These are phyloP conservation scores for Thermochaetoides dissita DNA, from an alignment of 2,329 filamentous ascomycete genomes.

Conservation along the genomic window DNA sequence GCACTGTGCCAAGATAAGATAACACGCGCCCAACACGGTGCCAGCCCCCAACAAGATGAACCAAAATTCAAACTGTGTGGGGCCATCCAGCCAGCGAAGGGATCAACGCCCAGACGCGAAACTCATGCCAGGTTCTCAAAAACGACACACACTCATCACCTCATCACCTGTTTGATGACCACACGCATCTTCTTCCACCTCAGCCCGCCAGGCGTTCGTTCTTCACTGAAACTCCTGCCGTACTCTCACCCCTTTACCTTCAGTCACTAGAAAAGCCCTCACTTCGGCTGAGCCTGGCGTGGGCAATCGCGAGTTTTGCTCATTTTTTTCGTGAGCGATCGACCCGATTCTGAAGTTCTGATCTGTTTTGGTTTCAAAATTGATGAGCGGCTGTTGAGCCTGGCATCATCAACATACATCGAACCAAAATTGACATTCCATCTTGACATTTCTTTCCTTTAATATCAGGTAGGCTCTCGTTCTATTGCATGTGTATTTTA, in stretches of 20 bases:
- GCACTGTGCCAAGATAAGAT: too few species aligned
- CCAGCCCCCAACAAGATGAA: background rate
- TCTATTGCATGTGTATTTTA: too few species aligned
- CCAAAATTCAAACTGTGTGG: background rate
- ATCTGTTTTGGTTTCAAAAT: background rate
- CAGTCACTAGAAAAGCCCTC: background rate
- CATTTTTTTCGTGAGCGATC: background rate
- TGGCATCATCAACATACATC: background rate
- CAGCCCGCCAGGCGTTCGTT: background rate
- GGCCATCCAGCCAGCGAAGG: background rate
- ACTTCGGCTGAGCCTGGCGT: too few species aligned
- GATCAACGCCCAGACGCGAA: background rate
- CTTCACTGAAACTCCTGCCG: background rate
- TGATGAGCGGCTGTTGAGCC: background rate
- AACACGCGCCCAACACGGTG: slow-evolving; percentile 8
- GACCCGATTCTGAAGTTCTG: background rate
- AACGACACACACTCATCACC: too few species aligned
- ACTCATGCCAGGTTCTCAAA: too few species aligned
- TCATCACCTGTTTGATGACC: background rate
- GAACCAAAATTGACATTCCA: too few species aligned
- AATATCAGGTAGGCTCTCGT: too few species aligned
- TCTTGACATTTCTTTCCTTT: too few species aligned
- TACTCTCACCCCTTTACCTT: background rate
- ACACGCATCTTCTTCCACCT: slow-evolving; percentile 1
- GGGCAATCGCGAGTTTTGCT: background rate